These are phyloP conservation scores for Rubia yunnanensis DNA, from an alignment of 257 asterid species.

Conservation along the genomic window DNA sequence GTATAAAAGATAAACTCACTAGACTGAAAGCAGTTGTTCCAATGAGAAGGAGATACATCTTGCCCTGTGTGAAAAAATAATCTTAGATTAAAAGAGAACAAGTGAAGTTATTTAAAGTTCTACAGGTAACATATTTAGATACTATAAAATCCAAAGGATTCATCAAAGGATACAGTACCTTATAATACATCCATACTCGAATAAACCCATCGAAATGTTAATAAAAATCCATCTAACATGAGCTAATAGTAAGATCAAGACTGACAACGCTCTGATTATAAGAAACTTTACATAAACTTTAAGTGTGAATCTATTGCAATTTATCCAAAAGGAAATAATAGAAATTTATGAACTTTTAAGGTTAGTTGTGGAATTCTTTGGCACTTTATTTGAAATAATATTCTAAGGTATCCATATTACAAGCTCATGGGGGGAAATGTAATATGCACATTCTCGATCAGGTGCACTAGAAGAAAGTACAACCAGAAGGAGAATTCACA, in stretches of 20 bases:
- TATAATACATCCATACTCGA: neutral
- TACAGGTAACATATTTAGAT: neutral
- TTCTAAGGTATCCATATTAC: neutral
- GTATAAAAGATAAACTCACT: slow-evolving; percentile 31
- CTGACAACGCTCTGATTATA: neutral
- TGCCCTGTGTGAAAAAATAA: slow-evolving; percentile 47
- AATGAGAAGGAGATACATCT: slow-evolving; percentile 89
- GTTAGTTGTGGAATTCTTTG: neutral
- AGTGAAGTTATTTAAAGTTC: neutral
- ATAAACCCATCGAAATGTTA: neutral
- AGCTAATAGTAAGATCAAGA: neutral
- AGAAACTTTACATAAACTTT: neutral
- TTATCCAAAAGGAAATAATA: neutral
- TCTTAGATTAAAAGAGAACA: neutral
- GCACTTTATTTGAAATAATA: neutral
- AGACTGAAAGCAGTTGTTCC: slow-evolving; percentile 97
- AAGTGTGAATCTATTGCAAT: no score
- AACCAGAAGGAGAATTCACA: neutral
- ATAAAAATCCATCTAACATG: neutral
- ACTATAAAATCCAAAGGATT: neutral
- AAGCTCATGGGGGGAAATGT: neutral
- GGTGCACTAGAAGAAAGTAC: neutral
- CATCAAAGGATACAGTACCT: neutral
- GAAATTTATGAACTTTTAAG: neutral
- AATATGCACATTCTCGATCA: neutral